A percentile compares a stretch with the other conserved stretches of the same genome.
Conservation (phyloP, 208 protist genomes). For the Porcisia deanei region DNA sequence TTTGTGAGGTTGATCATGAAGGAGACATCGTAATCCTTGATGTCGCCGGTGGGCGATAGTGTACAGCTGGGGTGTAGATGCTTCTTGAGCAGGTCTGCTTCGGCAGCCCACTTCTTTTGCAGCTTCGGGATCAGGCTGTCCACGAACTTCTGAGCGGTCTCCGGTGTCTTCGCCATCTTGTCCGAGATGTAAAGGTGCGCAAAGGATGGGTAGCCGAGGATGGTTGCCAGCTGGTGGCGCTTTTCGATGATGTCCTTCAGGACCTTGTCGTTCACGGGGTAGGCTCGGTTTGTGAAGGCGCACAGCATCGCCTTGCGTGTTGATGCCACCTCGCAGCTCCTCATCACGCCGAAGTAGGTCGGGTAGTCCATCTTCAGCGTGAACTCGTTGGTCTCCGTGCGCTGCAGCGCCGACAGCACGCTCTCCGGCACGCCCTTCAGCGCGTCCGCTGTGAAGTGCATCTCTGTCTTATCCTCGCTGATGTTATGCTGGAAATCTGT, state of each 20-base stretch:
- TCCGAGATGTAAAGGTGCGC: slow-evolving; percentile 70
- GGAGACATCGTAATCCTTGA: slow-evolving; percentile 73
- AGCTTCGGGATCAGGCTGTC: slow-evolving; percentile 68
- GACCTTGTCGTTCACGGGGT: slow-evolving; percentile 61
- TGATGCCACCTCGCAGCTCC: slow-evolving; percentile 76
- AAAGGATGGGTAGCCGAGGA: slow-evolving; percentile 73
- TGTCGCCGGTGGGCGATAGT: slow-evolving; percentile 57
- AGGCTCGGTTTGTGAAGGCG: slow-evolving; percentile 75
- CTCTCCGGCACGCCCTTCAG: slow-evolving; percentile 69
- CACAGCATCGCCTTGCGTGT: slow-evolving; percentile 59
- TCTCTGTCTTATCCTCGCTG: slow-evolving; percentile 69
- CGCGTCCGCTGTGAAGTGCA: slow-evolving; percentile 50
- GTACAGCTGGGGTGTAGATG: slow-evolving; percentile 71
- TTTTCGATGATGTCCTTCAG: slow-evolving; percentile 72
- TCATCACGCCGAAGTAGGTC: slow-evolving; percentile 87
- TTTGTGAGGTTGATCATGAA: slow-evolving; percentile 88
- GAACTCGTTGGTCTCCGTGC: slow-evolving; percentile 36
- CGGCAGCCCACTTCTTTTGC: slow-evolving; percentile 72
- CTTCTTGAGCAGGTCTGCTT: slow-evolving; percentile 65
- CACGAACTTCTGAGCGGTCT: slow-evolving; percentile 62
- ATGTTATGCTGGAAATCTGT: slow-evolving; percentile 83
- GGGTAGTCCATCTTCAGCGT: slow-evolving; percentile 87
- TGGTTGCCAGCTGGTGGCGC: slow-evolving; percentile 60
- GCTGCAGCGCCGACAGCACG: slow-evolving; percentile 42
- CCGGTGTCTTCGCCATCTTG: slow-evolving; percentile 84